Percentiles rank a stretch among this genome's conserved stretches.
Evolutionary conservation across 306 rosid genomes (phyloP).

Genomic region (Sophora flavescens): DNA sequence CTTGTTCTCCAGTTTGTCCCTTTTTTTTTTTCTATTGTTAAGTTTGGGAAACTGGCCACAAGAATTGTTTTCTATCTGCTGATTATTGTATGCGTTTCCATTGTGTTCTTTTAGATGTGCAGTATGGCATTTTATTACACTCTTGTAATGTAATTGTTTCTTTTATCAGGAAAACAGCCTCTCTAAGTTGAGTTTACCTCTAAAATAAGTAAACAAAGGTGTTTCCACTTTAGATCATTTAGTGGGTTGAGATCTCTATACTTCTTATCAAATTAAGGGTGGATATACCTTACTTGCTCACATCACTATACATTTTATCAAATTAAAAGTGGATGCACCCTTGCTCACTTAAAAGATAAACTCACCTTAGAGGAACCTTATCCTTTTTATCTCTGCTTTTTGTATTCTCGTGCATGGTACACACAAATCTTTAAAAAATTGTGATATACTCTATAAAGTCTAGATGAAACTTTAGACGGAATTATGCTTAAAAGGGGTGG

Average conservation of each 20-base stretch:
- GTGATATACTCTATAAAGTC: constrained; percentile 23
- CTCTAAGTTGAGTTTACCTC: too few species aligned
- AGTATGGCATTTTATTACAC: background rate
- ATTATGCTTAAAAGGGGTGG: background rate
- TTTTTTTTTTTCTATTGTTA: background rate
- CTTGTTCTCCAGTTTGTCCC: background rate
- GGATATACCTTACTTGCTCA: too few species aligned
- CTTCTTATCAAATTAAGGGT: too few species aligned
- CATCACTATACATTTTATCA: too few species aligned
- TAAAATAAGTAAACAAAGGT: too few species aligned
- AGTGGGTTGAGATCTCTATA: too few species aligned
- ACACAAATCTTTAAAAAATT: constrained; percentile 17
- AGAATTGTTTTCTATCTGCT: background rate
- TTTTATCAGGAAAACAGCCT: too few species aligned
- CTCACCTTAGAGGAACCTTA: too few species aligned
- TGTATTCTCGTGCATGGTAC: constrained; percentile 5
- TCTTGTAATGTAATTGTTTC: background rate
- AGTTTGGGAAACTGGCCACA: background rate
- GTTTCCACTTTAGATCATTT: too few species aligned
- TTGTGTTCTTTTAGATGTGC: constrained; percentile 21
- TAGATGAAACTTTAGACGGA: constrained; percentile 29
- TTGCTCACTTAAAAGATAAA: too few species aligned
- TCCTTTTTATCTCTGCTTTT: background rate
- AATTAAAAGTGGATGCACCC: too few species aligned
- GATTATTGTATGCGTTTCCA: background rate